A percentile compares a stretch with the other conserved stretches of the same genome.
Evolutionary conservation across 345 rosid species (phyloP).

Genomic region (Hibiscus syriacus): DNA sequence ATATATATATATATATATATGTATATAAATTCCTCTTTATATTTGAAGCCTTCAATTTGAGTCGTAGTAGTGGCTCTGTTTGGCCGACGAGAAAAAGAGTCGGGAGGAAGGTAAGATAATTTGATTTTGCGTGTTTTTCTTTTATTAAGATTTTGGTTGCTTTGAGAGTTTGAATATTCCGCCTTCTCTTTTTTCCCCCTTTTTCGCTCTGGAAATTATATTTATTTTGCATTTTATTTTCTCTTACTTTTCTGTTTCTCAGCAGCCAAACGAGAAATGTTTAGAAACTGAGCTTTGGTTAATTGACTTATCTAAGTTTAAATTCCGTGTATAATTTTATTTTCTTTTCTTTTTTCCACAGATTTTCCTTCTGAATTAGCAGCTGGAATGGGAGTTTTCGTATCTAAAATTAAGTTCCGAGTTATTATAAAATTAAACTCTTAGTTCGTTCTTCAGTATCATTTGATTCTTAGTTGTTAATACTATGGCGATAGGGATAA

Average conservation of each 20-base stretch:
- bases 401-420: constrained; percentile 1
- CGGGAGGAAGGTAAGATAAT: neutral
- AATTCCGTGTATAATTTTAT: neutral
- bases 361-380: neutral
- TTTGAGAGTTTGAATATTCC: neutral
- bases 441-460: neutral
- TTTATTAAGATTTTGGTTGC: neutral
- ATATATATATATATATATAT: neutral
- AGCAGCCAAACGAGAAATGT: neutral
- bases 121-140: neutral
- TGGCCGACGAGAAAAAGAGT: constrained; percentile 3
- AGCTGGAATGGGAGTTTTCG: neutral
- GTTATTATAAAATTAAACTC: neutral
- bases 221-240: neutral
- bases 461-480: neutral
- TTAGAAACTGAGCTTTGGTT: neutral
- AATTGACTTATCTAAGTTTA: neutral
- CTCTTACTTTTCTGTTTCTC: neutral
- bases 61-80: constrained; percentile 1
- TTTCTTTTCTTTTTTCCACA: neutral
- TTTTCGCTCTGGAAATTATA: neutral
- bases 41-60: neutral
- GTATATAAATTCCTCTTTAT: neutral
- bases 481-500: constrained; percentile 31
- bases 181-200: neutral